phyloP scores from a whole-genome alignment of 1,139 yeast genomes.

The Suhomyces wounanorum region DNA sequence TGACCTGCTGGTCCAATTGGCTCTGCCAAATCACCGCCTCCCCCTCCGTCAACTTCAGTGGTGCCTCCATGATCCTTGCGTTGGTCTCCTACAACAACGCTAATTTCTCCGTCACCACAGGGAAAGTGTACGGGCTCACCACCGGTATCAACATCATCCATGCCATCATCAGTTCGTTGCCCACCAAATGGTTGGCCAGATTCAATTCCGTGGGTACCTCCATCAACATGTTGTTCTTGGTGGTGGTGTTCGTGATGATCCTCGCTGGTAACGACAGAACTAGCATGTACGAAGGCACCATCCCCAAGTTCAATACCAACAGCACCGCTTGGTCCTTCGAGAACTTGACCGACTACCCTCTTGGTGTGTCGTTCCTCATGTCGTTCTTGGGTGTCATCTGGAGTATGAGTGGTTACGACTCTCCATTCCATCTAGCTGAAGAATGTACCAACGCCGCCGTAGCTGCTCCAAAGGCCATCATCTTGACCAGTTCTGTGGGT shows the following conservation, averaged over 20 bases:
- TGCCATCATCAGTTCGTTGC: conserved; percentile 49
- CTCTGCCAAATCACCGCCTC: conserved; percentile 57
- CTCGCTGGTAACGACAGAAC: conserved; percentile 54
- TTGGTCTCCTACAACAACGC: conserved; percentile 36
- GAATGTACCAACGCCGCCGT: conserved; percentile 67
- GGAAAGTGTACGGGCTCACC: conserved; percentile 25
- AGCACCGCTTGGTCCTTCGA: conserved; percentile 55
- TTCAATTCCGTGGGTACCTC: conserved; percentile 57
- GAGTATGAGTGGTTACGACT: conserved; percentile 78
- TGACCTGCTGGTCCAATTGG: conserved; percentile 38
- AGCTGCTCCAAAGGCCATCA: conserved; percentile 69
- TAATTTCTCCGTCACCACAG: conserved; percentile 20
- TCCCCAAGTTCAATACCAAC: conserved; percentile 53
- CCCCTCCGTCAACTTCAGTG: conserved; percentile 65
- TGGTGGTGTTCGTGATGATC: conserved; percentile 57
- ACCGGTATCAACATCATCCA: conserved; percentile 55
- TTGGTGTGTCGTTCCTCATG: conserved; percentile 62
- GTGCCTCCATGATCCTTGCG: conserved; percentile 64
- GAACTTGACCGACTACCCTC: conserved; percentile 69
- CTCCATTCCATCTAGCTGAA: conserved; percentile 73
- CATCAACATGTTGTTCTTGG: conserved; percentile 52
- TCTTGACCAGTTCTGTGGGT: conserved; percentile 62
- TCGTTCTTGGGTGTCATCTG: conserved; percentile 68
- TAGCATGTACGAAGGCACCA: conserved; percentile 21
- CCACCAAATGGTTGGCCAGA: conserved; percentile 58